Evolutionary conservation across 768 basidiomycete species (phyloP), one percentile per base, ranked within the genome.

Genomic region (Suillus luteus): DNA sequence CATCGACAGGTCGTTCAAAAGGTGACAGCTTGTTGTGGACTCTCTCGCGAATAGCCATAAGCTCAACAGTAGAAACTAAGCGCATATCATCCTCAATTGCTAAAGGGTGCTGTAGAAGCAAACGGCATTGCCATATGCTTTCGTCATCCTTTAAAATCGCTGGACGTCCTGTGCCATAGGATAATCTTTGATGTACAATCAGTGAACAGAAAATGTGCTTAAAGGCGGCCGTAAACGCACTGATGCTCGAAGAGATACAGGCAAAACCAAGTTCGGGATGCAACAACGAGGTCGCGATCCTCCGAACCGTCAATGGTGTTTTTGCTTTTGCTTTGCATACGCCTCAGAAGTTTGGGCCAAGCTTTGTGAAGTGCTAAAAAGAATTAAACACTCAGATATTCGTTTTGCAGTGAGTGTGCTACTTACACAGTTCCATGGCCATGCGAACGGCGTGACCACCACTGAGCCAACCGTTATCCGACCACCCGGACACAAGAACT

Each of bases 371-470:
- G 86, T 24, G 92, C 92, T 93, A 70, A 43, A 64, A 48, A 48
- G 59, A 44, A 60, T 38, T 22, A 38, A 41, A 35, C 52, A 19
- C 5, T 63, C 17, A 58, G 37, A 37, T 24, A 14, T 62, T 38
- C 9, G n/a, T 31, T 33, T 41, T 38, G 19, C 35, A 15, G 54
- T 48, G 51, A 67, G 57, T 54, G 46, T 63, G 49, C 31, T 60
- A 76, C 87, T 73, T 72, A 92, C 93, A 94, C 60, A 96, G 80
- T 72, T 98, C 96, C 82, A 97, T 88, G 46, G 93, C 95, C 93
- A 98, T 95, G 59, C 95, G 85, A 10, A 97, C 94, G n/a, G 96
- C 96, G 77, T 97, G 96, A 11, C 93, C 95, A 11, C 93, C 92
- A 68, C 91, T 94, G 41, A 97, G 75, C 95, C 95, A 96, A n/a